Base-by-base conservation (phyloP, 306 rosid species). In the Quercus alba region DNA sequence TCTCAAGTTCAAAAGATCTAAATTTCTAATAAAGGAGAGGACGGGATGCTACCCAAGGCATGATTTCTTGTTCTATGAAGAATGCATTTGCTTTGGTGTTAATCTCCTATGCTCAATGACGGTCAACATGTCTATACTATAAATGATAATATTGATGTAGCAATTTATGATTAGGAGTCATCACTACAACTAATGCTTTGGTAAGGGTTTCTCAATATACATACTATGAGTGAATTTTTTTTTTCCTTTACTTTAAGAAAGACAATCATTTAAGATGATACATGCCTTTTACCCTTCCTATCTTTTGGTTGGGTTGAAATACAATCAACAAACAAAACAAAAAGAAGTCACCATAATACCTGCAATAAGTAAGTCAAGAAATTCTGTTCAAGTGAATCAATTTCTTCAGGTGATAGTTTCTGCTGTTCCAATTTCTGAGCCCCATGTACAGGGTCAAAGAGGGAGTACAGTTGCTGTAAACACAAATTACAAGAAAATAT, bases 381-480 rank as follows among this genome's bases (percentile, higher is more conserved):
- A 85, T 90, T 95, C 79, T 90, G 98, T 82, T 95, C 99, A 28
- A 95, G 97, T 2, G 85, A 91, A 76, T 91, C 94, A 83, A 85
- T 75, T 87, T 95, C 99, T 51, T 87, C 81, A 19, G 83, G 1
- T 15, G 92, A 35, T 73, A 93, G 82, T 35, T 79, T 86, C 81
- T 95, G 97, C 61, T 91, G 96, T 77, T 89, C 86, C 88, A 95
- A 88, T 85, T 90, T 95, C 84, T 82, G 90, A 68, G 90, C 89
- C 69, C 98, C 98, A 51, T 83, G 64, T 33, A 91, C 91, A 76
- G 99, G 99, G 78, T 93, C 99, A 81, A 95, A 88, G 46, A 95
- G 92, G 56, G 96, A 87, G 91, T 95, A 95, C 75, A 95, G 94
- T 95, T 93, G 98, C 99, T 95, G 92, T 19, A 83, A 56, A 70